Conservation (phyloP, 345 rosid species). For the Eucalyptus pauciflora region DNA sequence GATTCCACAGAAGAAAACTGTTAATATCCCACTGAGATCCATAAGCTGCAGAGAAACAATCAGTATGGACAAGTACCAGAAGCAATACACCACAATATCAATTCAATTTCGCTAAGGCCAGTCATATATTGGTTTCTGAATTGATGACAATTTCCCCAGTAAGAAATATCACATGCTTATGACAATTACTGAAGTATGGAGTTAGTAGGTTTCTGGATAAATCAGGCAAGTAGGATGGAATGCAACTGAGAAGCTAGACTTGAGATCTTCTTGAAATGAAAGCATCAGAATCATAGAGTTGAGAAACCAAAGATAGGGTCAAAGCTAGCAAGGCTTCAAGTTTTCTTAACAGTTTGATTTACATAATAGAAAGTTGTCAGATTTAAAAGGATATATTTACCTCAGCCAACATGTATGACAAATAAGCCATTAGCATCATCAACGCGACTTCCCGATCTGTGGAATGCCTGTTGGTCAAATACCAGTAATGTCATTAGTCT, state of each 20-base stretch:
- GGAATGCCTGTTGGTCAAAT: slow-evolving; percentile 37
- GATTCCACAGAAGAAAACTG: slow-evolving; percentile 63
- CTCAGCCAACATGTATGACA: slow-evolving; percentile 64
- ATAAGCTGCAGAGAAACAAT: slow-evolving; percentile 28
- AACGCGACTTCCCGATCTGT: slow-evolving; percentile 61
- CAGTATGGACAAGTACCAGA: background rate
- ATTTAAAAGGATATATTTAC: slow-evolving; percentile 6
- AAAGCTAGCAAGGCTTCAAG: background rate
- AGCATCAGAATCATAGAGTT: background rate
- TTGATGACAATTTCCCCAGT: background rate
- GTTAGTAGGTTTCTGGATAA: background rate
- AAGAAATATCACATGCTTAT: background rate
- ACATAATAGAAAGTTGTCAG: background rate
- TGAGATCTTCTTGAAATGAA: background rate
- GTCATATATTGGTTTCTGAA: background rate
- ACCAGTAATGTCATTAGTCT: background rate
- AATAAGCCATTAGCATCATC: slow-evolving; percentile 64
- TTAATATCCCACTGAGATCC: slow-evolving; percentile 58
- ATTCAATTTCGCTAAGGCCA: background rate
- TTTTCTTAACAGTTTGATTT: background rate
- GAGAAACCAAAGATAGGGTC: background rate
- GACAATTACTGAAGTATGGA: background rate
- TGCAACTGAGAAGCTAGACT: background rate
- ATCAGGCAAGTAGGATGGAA: background rate
- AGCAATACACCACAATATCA: background rate